Evolutionary conservation across 140 eudicot species (phyloP).

Genomic region (Stevia rebaudiana): DNA sequence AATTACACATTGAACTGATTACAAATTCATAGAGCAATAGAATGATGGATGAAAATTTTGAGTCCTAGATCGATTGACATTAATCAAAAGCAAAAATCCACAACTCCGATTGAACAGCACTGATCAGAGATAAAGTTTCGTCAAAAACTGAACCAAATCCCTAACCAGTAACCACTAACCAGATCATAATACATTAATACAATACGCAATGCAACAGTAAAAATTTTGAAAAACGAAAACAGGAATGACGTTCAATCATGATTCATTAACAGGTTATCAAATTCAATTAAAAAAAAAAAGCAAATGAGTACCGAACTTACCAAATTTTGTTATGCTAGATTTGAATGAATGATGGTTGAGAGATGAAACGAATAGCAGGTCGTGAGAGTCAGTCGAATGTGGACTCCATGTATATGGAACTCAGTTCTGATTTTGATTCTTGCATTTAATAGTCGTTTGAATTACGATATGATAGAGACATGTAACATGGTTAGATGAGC

Average conservation of each 20-base stretch:
- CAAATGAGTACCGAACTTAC: slow-evolving; percentile 22
- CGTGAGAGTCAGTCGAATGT: slow-evolving; percentile 18
- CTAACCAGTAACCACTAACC: too few relatives aligned
- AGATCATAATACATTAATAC: neutral
- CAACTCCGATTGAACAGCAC: neutral
- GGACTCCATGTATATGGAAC: slow-evolving; percentile 16
- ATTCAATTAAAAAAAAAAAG: neutral
- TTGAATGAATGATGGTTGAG: slow-evolving; percentile 3
- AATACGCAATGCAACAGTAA: slow-evolving; percentile 5
- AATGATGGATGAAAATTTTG: neutral
- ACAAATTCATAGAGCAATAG: neutral
- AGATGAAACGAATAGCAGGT: slow-evolving; percentile 8
- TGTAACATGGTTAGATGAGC: slow-evolving; percentile 26
- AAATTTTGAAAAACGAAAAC: neutral
- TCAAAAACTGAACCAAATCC: slow-evolving; percentile 11
- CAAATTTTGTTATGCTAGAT: neutral
- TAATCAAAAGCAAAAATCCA: neutral
- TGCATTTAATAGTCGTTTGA: neutral
- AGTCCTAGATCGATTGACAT: neutral
- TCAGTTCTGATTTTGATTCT: neutral
- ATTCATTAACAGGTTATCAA: neutral
- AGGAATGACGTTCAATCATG: neutral
- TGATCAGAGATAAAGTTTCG: neutral
- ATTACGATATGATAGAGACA: neutral
- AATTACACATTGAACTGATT: slow-evolving; percentile 8